phyloP scores from a whole-genome alignment of 2,329 filamentous ascomycete species.

The Byssochlamys sp. region DNA sequence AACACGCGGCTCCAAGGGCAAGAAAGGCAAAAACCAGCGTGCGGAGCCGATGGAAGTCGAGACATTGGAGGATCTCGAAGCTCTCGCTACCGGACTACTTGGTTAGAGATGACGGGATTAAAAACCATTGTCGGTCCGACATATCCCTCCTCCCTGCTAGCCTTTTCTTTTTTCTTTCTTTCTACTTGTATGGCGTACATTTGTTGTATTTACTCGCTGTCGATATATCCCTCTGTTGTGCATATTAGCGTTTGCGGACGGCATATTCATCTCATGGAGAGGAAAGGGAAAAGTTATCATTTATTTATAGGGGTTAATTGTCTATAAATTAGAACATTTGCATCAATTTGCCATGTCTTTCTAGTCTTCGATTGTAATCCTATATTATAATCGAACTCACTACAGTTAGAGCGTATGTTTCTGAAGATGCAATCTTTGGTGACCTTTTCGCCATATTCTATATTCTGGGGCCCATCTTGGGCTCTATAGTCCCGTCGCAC shows the following conservation, averaged over 20 bases:
- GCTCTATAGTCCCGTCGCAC: no score
- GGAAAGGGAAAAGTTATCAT: conserved; percentile 1
- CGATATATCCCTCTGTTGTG: not conserved
- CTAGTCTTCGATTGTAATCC: no score
- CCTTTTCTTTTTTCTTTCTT: not conserved
- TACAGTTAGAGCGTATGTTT: no score
- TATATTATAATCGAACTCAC: no score
- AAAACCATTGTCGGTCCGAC: not conserved
- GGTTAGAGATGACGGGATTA: not conserved
- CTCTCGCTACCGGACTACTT: conserved; percentile 36
- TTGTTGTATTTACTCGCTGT: not conserved
- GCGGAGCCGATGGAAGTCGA: conserved; percentile 26
- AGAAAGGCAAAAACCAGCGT: conserved; percentile 6
- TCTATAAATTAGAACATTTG: not conserved
- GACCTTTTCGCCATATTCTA: no score
- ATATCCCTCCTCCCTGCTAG: not conserved
- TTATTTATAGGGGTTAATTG: conserved; percentile 3
- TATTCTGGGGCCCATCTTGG: no score
- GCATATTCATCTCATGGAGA: not conserved
- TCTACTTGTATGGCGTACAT: not conserved
- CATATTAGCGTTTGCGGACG: not conserved
- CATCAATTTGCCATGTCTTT: no score
- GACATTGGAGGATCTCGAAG: conserved; percentile 40
- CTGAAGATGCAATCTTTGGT: no score
- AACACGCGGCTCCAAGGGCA: conserved; percentile 14